phyloP scores from a whole-genome alignment of 1,139 yeast genomes.

The Magnusiomyces fungicola region DNA sequence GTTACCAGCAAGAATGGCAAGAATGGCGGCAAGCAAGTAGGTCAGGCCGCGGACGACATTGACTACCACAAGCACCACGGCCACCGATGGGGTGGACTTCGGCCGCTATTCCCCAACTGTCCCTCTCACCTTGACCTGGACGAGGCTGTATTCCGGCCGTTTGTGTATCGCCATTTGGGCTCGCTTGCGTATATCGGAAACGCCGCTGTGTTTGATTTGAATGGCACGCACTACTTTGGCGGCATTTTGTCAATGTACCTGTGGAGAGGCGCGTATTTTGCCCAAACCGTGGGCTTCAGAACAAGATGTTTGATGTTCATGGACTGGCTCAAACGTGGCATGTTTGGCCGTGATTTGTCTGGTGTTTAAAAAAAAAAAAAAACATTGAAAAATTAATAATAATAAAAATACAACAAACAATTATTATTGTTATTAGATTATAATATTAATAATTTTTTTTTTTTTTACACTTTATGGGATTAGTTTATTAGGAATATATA shows the following conservation, averaged over 20 bases:
- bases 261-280: conserved; percentile 61
- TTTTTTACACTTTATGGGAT: too few species aligned
- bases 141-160: conserved; percentile 47
- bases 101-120: neutral
- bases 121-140: conserved; percentile 37
- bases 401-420: too few species aligned
- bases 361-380: conserved; percentile 21
- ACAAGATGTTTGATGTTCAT: conserved; percentile 50
- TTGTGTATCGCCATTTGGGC: conserved; percentile 52
- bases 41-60: conserved; percentile 26
- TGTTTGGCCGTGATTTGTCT: conserved; percentile 52
- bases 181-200: conserved; percentile 58
- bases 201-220: conserved; percentile 56
- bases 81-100: neutral
- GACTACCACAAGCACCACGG: conserved; percentile 29
- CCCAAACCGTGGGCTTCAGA: conserved; percentile 54
- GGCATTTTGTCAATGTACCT: conserved; percentile 58
- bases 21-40: neutral
- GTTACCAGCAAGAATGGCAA: conserved; percentile 25
- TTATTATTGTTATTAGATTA: too few species aligned
- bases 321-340: conserved; percentile 59
- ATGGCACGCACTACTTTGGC: conserved; percentile 49
- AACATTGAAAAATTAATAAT: too few species aligned
- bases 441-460: too few species aligned
- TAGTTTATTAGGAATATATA: too few species aligned